phyloP scores from a whole-genome alignment of 371 early-diverging fungal species.

The Circinella umbellata region DNA sequence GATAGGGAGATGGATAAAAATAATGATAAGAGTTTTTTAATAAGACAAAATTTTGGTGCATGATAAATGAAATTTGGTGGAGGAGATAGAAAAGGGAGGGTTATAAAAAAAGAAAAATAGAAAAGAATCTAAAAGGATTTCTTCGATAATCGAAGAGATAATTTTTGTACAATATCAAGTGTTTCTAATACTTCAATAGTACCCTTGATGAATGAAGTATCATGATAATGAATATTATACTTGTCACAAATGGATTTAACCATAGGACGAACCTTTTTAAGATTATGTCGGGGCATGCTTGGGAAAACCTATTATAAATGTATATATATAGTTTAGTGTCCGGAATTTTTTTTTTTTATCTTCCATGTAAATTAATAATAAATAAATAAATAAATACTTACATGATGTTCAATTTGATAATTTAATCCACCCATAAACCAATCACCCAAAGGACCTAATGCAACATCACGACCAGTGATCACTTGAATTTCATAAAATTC shows the following conservation, averaged over 20 bases:
- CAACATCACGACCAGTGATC: slow-evolving; percentile 83
- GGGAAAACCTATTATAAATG: slow-evolving; percentile 67
- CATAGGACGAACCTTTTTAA: slow-evolving; percentile 66
- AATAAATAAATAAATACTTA: slow-evolving; percentile 35
- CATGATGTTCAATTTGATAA: slow-evolving; percentile 84
- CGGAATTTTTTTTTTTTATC: neutral
- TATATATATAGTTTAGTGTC: neutral
- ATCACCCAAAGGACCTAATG: slow-evolving; percentile 61
- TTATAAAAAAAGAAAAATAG: no score
- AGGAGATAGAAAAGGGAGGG: no score
- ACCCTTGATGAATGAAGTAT: slow-evolving; percentile 72
- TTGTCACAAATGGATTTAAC: slow-evolving; percentile 76
- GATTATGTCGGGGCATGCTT: slow-evolving; percentile 79
- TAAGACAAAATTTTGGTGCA: no score
- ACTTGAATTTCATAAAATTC: slow-evolving; percentile 83
- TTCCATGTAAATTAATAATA: neutral
- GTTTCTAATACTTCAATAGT: slow-evolving; percentile 75
- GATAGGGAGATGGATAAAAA: no score
- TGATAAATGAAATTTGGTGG: no score
- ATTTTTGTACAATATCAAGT: slow-evolving; percentile 63
- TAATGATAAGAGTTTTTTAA: no score
- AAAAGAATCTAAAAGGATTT: slow-evolving; percentile 21
- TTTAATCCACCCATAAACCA: slow-evolving; percentile 90
- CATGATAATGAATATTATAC: slow-evolving; percentile 73
- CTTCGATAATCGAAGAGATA: slow-evolving; percentile 59